These are phyloP conservation scores for Irpex sp. DNA, from an alignment of 1,284 basidiomycete species.

Conservation along the genomic window DNA sequence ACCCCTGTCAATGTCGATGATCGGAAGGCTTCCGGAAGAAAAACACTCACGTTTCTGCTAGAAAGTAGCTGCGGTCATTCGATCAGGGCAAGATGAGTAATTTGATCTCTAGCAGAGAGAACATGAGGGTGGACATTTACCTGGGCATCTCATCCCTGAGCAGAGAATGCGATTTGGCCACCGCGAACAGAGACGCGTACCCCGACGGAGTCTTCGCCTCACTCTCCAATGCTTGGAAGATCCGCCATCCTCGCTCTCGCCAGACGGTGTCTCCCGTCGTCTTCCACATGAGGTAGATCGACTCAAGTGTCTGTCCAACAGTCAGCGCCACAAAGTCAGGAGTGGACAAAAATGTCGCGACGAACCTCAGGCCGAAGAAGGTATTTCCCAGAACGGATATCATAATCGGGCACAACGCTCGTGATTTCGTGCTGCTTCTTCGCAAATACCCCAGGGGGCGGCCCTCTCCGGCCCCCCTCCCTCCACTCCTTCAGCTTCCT, in stretches of 20 bases:
- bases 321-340: background rate
- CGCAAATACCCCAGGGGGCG: conserved; percentile 54
- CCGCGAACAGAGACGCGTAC: conserved; percentile 51
- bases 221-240: conserved; percentile 69
- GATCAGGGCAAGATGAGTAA: background rate
- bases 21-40: conserved; percentile 33
- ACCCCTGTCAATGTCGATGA: conserved; percentile 23
- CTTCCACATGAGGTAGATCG: conserved; percentile 65
- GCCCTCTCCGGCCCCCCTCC: conserved; percentile 32
- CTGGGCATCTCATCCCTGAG: conserved; percentile 64
- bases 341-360: background rate
- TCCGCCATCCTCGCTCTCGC: conserved; percentile 72
- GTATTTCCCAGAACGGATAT: conserved; percentile 40
- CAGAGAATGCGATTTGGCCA: conserved; percentile 35
- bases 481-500: conserved; percentile 51
- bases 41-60: conserved; percentile 61
- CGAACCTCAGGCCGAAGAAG: conserved; percentile 64
- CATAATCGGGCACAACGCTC: conserved; percentile 29
- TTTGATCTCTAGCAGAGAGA: conserved; percentile 27
- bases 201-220: conserved; percentile 50
- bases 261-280: conserved; percentile 65
- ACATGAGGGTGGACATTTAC: conserved; percentile 28
- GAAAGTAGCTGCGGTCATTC: conserved; percentile 49
- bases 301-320: conserved; percentile 56
- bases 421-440: conserved; percentile 29